Percentiles rank a stretch among this genome's conserved stretches.
These are phyloP conservation scores for Pharus latifolius DNA, from an alignment of 176 grass and related monocot genomes.

Conservation along the genomic window DNA sequence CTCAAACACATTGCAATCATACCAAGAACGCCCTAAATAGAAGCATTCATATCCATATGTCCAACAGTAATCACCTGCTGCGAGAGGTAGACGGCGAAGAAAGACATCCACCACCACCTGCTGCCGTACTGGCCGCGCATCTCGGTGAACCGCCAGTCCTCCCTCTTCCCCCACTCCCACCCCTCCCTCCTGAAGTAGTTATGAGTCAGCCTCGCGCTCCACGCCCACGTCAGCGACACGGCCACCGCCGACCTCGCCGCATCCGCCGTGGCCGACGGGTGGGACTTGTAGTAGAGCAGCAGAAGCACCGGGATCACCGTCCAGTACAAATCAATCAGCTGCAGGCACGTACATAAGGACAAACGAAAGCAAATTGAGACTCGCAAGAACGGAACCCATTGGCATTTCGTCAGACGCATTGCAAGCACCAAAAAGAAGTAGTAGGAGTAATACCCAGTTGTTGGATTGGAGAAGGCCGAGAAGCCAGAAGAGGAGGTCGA, in stretches of 20 bases:
- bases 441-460: conserved; percentile 96
- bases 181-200: conserved; percentile 88
- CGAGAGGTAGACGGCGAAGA: conserved; percentile 81
- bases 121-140: conserved; percentile 74
- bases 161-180: conserved; percentile 63
- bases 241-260: conserved; percentile 29
- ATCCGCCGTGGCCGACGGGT: conserved; percentile 43
- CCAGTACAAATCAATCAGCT: conserved; percentile 97
- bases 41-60: too few species aligned
- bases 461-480: conserved; percentile 73
- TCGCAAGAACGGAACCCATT: not conserved
- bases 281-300: conserved; percentile 59
- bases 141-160: conserved; percentile 86
- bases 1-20: conserved; percentile 3
- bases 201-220: conserved; percentile 79
- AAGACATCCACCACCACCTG: conserved; percentile 89
- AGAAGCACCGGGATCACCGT: conserved; percentile 92
- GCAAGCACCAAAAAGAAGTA: not conserved
- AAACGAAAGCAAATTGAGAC: not conserved
- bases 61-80: conserved; percentile 66
- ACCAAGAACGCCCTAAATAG: not conserved
- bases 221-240: conserved; percentile 56
- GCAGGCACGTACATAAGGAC: too few species aligned
- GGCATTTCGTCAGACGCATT: conserved; percentile 17
- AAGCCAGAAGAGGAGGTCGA: conserved; percentile 93